Evolutionary conservation across 768 basidiomycete species (phyloP).

Genomic region (Boletales sp.): DNA sequence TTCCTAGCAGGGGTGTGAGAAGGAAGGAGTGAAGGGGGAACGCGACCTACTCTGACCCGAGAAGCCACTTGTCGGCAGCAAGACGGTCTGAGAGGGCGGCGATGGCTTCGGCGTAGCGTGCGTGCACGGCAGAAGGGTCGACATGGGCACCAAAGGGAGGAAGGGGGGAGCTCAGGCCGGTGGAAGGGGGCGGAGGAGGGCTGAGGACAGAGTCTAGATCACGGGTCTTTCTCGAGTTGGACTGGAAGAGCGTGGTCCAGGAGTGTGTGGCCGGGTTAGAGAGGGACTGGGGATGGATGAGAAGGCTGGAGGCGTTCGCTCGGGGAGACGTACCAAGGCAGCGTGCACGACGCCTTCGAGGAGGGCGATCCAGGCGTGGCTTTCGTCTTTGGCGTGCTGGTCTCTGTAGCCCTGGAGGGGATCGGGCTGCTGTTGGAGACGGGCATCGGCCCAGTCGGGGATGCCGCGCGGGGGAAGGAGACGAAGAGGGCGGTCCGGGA

Average conservation of each 20-base stretch:
- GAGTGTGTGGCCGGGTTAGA: slow-evolving; percentile 39
- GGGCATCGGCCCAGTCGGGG: slow-evolving; percentile 68
- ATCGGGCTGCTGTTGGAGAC: slow-evolving; percentile 37
- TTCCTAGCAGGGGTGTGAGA: slow-evolving; percentile 39
- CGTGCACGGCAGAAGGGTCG: slow-evolving; percentile 45
- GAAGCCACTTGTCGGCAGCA: slow-evolving; percentile 77
- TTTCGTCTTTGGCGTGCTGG: slow-evolving; percentile 60
- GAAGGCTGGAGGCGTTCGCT: neutral
- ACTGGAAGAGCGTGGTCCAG: slow-evolving; percentile 37
- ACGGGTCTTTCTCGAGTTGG: slow-evolving; percentile 24
- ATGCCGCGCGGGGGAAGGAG: slow-evolving; percentile 66
- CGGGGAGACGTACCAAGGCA: slow-evolving; percentile 51
- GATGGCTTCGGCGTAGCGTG: slow-evolving; percentile 69
- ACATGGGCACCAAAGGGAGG: slow-evolving; percentile 60
- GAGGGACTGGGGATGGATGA: slow-evolving; percentile 38
- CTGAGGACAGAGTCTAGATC: slow-evolving; percentile 49
- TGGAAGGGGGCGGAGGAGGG: slow-evolving; percentile 67
- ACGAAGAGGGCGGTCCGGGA: slow-evolving; percentile 43
- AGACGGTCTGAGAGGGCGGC: slow-evolving; percentile 70
- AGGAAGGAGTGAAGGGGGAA: neutral
- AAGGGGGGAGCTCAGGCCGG: slow-evolving; percentile 62
- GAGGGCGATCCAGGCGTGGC: slow-evolving; percentile 77
- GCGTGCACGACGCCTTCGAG: slow-evolving; percentile 77
- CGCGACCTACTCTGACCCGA: slow-evolving; percentile 61
- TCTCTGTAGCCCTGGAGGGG: slow-evolving; percentile 67